These are phyloP conservation scores for Tolypocladium cylindrosporum DNA, from an alignment of 2,329 filamentous ascomycete species.

Conservation along the genomic window DNA sequence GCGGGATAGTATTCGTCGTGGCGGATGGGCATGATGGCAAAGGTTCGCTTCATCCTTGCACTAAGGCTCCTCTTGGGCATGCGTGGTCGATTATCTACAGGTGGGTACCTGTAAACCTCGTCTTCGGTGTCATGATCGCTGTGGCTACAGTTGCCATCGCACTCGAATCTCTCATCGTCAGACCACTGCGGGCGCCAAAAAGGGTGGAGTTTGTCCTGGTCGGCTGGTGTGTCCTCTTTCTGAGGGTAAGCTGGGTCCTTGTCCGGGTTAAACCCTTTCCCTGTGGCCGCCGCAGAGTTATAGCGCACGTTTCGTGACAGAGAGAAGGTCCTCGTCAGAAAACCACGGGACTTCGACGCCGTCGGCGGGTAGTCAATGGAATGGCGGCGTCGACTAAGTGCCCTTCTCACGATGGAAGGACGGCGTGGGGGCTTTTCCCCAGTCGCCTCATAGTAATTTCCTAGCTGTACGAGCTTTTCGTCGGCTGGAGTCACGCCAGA, in stretches of 20 bases:
- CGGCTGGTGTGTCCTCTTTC: slow-evolving; percentile 34
- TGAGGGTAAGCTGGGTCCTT: slow-evolving; percentile 26
- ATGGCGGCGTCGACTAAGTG: slow-evolving; percentile 38
- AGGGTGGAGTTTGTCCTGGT: slow-evolving; percentile 47
- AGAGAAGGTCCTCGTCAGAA: slow-evolving; percentile 43
- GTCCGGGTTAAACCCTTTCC: slow-evolving; percentile 14
- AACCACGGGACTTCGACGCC: slow-evolving; percentile 26
- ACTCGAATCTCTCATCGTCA: slow-evolving; percentile 19
- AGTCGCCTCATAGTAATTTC: slow-evolving; percentile 42
- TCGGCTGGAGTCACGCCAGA: slow-evolving; percentile 46
- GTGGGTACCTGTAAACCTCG: slow-evolving; percentile 34
- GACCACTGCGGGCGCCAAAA: slow-evolving; percentile 49
- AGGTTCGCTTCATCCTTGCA: slow-evolving; percentile 45
- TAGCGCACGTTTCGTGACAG: slow-evolving; percentile 32
- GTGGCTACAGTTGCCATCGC: slow-evolving; percentile 19
- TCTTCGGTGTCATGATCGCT: slow-evolving; percentile 29
- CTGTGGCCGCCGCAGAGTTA: slow-evolving; percentile 15
- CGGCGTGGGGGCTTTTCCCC: slow-evolving; percentile 34
- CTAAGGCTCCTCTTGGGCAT: slow-evolving; percentile 39
- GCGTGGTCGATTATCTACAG: slow-evolving; percentile 36
- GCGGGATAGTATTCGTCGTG: slow-evolving; percentile 23
- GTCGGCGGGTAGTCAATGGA: slow-evolving; percentile 31
- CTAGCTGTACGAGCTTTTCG: slow-evolving; percentile 41
- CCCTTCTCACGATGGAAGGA: slow-evolving; percentile 42
- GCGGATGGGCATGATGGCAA: slow-evolving; percentile 47